phyloP scores from a whole-genome alignment of 208 protist species.

The Strigomonas culicis region DNA sequence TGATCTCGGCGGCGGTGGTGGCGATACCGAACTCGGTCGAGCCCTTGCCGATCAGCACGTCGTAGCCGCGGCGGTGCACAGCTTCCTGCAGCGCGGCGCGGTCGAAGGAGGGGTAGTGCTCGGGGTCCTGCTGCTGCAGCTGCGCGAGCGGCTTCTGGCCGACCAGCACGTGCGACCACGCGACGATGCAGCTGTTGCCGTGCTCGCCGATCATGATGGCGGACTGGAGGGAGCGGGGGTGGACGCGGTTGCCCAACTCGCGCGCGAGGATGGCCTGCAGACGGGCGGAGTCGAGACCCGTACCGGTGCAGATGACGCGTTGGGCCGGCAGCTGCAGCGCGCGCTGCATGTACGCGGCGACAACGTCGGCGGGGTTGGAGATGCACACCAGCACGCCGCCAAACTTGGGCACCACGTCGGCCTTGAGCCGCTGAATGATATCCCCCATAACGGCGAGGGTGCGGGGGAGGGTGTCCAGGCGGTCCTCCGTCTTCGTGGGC shows the following conservation, averaged over 20 bases:
- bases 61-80: constrained; percentile 36
- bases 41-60: constrained; percentile 36
- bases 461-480: constrained; percentile 32
- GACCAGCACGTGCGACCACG: constrained; percentile 32
- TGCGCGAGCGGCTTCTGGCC: constrained; percentile 34
- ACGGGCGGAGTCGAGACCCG: constrained; percentile 37
- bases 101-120: constrained; percentile 39
- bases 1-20: constrained; percentile 29
- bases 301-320: constrained; percentile 44
- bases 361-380: constrained; percentile 37
- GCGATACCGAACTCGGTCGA: constrained; percentile 52
- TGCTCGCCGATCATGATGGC: constrained; percentile 56
- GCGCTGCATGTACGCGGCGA: constrained; percentile 34
- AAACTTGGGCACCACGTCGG: constrained; percentile 29
- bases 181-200: constrained; percentile 42
- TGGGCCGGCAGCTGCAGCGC: constrained; percentile 30
- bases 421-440: constrained; percentile 26
- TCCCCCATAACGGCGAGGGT: constrained; percentile 34
- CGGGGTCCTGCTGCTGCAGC: constrained; percentile 32
- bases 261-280: constrained; percentile 30
- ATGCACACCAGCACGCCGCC: constrained; percentile 38
- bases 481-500: constrained; percentile 22
- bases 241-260: constrained; percentile 27
- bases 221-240: constrained; percentile 30
- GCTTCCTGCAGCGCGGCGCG: constrained; percentile 29